These are phyloP conservation scores for Auricularia auricula-judae DNA, from an alignment of 768 basidiomycete genomes.

Conservation along the genomic window DNA sequence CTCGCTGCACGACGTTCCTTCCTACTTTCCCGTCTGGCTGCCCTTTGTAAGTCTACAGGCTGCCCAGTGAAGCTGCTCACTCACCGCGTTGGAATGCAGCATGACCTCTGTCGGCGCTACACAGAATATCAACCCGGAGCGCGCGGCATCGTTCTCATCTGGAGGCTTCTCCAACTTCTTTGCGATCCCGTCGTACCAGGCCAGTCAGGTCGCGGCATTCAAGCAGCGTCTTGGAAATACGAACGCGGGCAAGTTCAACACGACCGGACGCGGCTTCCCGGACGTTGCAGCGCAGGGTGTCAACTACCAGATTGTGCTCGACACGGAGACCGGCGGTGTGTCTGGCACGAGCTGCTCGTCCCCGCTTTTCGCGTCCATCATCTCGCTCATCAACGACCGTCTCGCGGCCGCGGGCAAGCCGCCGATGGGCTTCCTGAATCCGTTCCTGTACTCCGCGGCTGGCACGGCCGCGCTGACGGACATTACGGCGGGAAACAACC, in stretches of 20 bases:
- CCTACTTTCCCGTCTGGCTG: conserved; percentile 13
- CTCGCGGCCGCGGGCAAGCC: conserved; percentile 14
- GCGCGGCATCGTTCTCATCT: conserved; percentile 9
- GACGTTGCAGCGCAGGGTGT: conserved; percentile 12
- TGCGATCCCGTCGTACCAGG: conserved; percentile 29
- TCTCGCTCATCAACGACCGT: conserved; percentile 21
- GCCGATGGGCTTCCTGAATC: conserved; percentile 13
- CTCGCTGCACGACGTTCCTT: conserved; percentile 9
- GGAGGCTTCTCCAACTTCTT: conserved; percentile 33
- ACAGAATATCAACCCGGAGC: conserved; percentile 6
- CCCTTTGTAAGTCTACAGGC: conserved; percentile 6
- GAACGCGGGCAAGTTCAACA: background rate
- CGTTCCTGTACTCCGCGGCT: conserved; percentile 9
- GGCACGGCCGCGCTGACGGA: conserved; percentile 17
- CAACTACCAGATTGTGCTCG: conserved; percentile 8
- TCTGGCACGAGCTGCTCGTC: conserved; percentile 11
- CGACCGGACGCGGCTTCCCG: conserved; percentile 12
- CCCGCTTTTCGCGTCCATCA: conserved; percentile 20
- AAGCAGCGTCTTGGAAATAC: background rate
- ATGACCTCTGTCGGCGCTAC: conserved; percentile 12
- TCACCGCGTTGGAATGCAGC: background rate
- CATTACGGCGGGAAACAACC: conserved; percentile 12
- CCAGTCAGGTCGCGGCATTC: conserved; percentile 18
- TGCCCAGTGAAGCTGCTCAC: background rate
- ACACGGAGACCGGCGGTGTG: background rate